Conservation (phyloP, 1,284 basidiomycete genomes). For the Trichosporon inkin region DNA sequence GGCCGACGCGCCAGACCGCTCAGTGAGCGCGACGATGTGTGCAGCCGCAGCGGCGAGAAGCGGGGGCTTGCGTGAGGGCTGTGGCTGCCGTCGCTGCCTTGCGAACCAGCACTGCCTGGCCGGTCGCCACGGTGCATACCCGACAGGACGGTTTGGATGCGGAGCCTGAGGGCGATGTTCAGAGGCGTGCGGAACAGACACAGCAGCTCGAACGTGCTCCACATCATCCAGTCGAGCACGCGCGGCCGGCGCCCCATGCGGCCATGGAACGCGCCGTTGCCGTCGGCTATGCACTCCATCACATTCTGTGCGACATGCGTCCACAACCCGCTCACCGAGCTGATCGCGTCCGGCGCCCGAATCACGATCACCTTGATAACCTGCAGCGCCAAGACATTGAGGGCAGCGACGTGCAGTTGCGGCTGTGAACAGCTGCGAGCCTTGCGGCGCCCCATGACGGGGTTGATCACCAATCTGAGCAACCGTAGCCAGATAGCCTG, state of each 20-base stretch:
- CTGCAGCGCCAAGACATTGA: conserved; percentile 58
- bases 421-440: conserved; percentile 24
- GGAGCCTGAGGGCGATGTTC: conserved; percentile 61
- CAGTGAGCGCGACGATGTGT: conserved; percentile 1
- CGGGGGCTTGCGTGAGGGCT: neutral
- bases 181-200: conserved; percentile 63
- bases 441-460: conserved; percentile 44
- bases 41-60: neutral
- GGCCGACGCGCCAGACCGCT: conserved; percentile 16
- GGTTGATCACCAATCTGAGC: conserved; percentile 57
- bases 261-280: conserved; percentile 28
- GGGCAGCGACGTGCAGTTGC: conserved; percentile 6
- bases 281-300: conserved; percentile 21
- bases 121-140: conserved; percentile 13
- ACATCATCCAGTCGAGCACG: conserved; percentile 64
- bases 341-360: conserved; percentile 53
- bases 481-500: conserved; percentile 63
- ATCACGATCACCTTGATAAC: conserved; percentile 65
- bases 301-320: conserved; percentile 30
- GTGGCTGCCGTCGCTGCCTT: conserved; percentile 11
- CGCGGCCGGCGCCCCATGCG: conserved; percentile 18
- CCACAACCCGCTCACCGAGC: conserved; percentile 37
- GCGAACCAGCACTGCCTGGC: neutral
- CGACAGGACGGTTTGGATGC: conserved; percentile 52
- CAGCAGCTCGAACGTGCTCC: conserved; percentile 67